Evolutionary conservation across 257 asterid species (phyloP).

Genomic region (Gynochthodes officinalis): DNA sequence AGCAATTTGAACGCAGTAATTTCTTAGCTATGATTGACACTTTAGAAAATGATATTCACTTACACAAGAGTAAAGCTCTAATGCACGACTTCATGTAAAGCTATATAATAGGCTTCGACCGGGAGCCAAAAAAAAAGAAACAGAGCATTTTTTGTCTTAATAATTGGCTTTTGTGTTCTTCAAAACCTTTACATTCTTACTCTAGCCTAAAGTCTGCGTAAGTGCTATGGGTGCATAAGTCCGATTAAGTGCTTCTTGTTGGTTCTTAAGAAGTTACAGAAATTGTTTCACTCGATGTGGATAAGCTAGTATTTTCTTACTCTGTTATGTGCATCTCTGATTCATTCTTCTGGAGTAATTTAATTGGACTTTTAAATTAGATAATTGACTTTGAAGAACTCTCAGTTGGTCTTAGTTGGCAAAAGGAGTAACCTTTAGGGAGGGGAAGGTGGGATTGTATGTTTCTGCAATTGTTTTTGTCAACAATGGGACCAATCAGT

Average conservation of each 20-base stretch:
- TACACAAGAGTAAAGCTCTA: too few relatives aligned
- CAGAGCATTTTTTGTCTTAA: not conserved
- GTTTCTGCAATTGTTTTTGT: not conserved
- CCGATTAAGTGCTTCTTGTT: too few relatives aligned
- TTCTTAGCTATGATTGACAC: too few relatives aligned
- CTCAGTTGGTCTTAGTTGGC: not conserved
- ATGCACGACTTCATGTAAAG: too few relatives aligned
- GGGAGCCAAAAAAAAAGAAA: not conserved
- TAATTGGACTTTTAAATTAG: not conserved
- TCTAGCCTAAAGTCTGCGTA: not conserved
- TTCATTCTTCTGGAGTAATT: not conserved
- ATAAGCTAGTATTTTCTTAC: too few relatives aligned
- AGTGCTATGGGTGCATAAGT: not conserved
- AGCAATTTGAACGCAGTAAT: too few relatives aligned
- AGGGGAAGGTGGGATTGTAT: not conserved
- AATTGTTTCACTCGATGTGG: too few relatives aligned
- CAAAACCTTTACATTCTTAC: not conserved
- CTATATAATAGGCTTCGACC: too few relatives aligned
- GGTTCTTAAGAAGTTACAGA: too few relatives aligned
- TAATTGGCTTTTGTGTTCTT: not conserved
- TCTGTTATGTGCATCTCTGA: not conserved
- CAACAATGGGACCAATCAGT: not conserved
- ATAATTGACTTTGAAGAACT: not conserved
- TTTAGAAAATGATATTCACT: too few relatives aligned
- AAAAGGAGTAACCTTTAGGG: not conserved